These are phyloP conservation scores for Pleurotus tuber-regium DNA, from an alignment of 768 basidiomycete species.

Conservation along the genomic window DNA sequence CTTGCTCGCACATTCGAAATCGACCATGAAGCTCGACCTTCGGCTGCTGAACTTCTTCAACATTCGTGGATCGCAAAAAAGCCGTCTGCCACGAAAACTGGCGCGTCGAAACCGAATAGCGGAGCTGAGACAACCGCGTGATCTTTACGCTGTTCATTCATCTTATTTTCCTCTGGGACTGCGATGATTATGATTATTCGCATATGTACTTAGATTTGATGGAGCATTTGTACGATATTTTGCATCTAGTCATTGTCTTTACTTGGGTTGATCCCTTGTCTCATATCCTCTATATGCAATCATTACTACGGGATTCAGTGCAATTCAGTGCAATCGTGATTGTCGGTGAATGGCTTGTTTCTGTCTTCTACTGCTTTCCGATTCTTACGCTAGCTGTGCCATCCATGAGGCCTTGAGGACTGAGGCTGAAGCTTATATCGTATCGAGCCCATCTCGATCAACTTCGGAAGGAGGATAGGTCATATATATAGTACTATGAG, in stretches of 20 bases:
- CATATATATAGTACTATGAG: too few relatives aligned
- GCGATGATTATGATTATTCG: neutral
- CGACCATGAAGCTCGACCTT: constrained; percentile 76
- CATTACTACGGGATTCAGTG: too few relatives aligned
- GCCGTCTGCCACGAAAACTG: constrained; percentile 21
- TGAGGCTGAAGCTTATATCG: too few relatives aligned
- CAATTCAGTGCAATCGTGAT: too few relatives aligned
- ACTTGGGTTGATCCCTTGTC: constrained; percentile 10
- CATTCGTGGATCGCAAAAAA: constrained; percentile 69
- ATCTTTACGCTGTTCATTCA: neutral
- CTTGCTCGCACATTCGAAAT: constrained; percentile 84
- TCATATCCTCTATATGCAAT: constrained; percentile 3
- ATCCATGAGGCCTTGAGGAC: too few relatives aligned
- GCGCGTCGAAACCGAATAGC: constrained; percentile 12
- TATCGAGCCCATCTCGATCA: too few relatives aligned
- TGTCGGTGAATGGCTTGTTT: too few relatives aligned
- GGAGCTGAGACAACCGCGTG: constrained; percentile 10
- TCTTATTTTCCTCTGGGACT: constrained; percentile 2
- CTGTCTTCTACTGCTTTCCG: too few relatives aligned
- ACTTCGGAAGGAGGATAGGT: too few relatives aligned
- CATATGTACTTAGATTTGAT: constrained; percentile 11
- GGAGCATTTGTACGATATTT: constrained; percentile 8
- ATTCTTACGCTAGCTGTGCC: too few relatives aligned
- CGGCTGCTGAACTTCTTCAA: constrained; percentile 70
- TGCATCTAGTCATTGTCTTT: constrained; percentile 15